Evolutionary conservation across 306 rosid species (phyloP).

Genomic region (Citrullus amarus): DNA sequence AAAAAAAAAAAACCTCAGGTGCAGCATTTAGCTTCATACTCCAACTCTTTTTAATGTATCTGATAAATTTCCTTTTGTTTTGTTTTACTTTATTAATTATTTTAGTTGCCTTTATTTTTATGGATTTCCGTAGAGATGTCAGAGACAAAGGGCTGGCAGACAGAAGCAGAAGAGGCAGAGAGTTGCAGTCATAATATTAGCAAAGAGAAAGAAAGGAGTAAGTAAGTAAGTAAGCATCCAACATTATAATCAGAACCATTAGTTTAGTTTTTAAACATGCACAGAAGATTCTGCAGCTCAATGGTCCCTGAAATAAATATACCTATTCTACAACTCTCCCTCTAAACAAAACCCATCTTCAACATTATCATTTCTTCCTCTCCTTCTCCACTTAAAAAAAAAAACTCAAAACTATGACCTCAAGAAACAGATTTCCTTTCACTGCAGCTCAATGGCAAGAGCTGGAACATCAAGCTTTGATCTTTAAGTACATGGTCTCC

Average conservation of each 20-base stretch:
- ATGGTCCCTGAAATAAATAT: slow-evolving; percentile 91
- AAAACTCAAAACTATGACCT: slow-evolving; percentile 22
- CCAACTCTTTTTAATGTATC: slow-evolving; percentile 35
- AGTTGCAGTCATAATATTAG: slow-evolving; percentile 68
- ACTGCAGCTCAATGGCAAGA: slow-evolving; percentile 98
- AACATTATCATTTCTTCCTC: not conserved
- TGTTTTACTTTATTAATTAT: slow-evolving; percentile 15
- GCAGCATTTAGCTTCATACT: slow-evolving; percentile 28
- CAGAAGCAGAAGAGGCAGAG: slow-evolving; percentile 48
- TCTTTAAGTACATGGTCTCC: slow-evolving; percentile 89
- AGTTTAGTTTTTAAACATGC: slow-evolving; percentile 53
- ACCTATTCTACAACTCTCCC: slow-evolving; percentile 35
- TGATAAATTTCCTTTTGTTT: slow-evolving; percentile 17
- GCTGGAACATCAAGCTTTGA: slow-evolving; percentile 93
- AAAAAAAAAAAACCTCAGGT: not conserved
- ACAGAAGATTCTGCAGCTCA: slow-evolving; percentile 84
- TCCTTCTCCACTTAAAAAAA: not conserved
- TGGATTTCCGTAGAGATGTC: slow-evolving; percentile 87
- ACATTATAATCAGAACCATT: slow-evolving; percentile 70
- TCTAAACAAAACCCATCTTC: not conserved
- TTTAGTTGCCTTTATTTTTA: slow-evolving; percentile 33
- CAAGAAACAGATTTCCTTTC: slow-evolving; percentile 65
- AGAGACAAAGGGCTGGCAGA: slow-evolving; percentile 76
- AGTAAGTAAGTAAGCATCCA: slow-evolving; percentile 31
- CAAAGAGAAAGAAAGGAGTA: slow-evolving; percentile 18